phyloP scores from a whole-genome alignment of 169 alveolate genomes.

The Cryptosporidium tyzzeri region DNA sequence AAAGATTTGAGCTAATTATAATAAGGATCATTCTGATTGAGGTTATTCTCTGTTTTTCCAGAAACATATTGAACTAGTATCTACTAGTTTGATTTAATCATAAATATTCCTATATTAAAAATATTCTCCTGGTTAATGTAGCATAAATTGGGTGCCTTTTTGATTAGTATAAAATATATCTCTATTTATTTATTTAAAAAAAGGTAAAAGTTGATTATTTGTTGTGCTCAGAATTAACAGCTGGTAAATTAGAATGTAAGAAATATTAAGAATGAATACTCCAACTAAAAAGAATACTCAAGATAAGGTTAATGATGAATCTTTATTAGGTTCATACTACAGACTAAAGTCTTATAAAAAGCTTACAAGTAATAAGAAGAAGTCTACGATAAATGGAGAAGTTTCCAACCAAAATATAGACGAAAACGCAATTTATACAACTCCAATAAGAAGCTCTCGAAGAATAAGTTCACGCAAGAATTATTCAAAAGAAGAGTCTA shows the following conservation, averaged over 20 bases:
- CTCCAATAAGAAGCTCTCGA: slow-evolving; percentile 65
- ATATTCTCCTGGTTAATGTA: neutral
- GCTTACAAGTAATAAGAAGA: slow-evolving; percentile 6
- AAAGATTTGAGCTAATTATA: neutral
- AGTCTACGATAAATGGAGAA: neutral
- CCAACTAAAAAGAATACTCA: neutral
- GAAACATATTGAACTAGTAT: neutral
- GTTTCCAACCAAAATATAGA: neutral
- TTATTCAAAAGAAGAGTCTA: neutral
- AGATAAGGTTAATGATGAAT: neutral
- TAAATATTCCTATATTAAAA: neutral
- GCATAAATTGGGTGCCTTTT: neutral
- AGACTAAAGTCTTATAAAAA: slow-evolving; percentile 42
- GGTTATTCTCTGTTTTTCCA: no score
- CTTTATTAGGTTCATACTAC: slow-evolving; percentile 44
- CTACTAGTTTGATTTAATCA: neutral
- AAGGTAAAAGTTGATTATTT: neutral
- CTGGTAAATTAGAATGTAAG: neutral
- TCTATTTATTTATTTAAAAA: no score
- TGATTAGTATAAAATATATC: neutral
- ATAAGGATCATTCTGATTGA: neutral
- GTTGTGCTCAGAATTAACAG: neutral
- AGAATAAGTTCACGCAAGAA: slow-evolving; percentile 14
- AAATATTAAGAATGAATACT: slow-evolving; percentile 3
- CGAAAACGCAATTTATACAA: slow-evolving; percentile 40